A percentile compares a stretch with the other conserved stretches of the same genome.
These are phyloP conservation scores for Fusarium fracticaudum DNA, from an alignment of 2,329 filamentous ascomycete species.

Conservation along the genomic window DNA sequence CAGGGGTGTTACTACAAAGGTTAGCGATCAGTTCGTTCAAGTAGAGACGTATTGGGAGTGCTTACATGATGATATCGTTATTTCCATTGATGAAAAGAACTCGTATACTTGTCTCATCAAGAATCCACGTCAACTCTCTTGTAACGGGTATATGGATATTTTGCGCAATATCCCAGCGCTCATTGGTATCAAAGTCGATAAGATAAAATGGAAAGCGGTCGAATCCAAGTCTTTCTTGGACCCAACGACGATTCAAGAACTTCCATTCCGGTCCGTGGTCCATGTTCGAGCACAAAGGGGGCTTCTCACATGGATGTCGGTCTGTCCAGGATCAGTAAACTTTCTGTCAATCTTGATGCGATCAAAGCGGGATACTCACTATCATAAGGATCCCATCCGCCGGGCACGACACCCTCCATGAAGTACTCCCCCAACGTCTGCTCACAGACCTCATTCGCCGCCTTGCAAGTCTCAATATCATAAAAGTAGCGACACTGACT, in stretches of 20 bases:
- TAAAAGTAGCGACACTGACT: not conserved
- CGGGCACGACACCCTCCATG: not conserved
- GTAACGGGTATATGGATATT: slow-evolving; percentile 25
- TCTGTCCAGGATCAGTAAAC: not conserved
- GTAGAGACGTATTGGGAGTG: accelerated
- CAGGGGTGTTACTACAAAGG: slow-evolving; percentile 9
- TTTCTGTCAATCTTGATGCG: no score
- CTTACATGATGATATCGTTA: slow-evolving; percentile 23
- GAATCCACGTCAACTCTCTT: slow-evolving; percentile 9
- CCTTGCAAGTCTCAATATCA: slow-evolving; percentile 1
- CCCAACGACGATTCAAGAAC: slow-evolving; percentile 17
- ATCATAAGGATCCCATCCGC: slow-evolving; percentile 31
- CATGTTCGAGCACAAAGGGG: slow-evolving; percentile 19
- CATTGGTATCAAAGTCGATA: slow-evolving; percentile 3
- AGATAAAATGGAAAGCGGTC: not conserved
- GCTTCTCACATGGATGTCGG: slow-evolving; percentile 11
- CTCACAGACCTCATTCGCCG: slow-evolving; percentile 23
- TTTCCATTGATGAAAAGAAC: slow-evolving; percentile 19
- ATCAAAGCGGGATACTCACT: not conserved
- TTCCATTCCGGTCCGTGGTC: slow-evolving; percentile 20
- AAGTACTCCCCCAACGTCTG: slow-evolving; percentile 7
- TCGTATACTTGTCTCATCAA: slow-evolving; percentile 8
- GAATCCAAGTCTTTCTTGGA: slow-evolving; percentile 22
- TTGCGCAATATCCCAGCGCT: slow-evolving; percentile 13
- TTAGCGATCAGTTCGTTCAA: accelerated